Evolutionary conservation across 1,139 yeast genomes (phyloP).

Genomic region (Candida sp.): DNA sequence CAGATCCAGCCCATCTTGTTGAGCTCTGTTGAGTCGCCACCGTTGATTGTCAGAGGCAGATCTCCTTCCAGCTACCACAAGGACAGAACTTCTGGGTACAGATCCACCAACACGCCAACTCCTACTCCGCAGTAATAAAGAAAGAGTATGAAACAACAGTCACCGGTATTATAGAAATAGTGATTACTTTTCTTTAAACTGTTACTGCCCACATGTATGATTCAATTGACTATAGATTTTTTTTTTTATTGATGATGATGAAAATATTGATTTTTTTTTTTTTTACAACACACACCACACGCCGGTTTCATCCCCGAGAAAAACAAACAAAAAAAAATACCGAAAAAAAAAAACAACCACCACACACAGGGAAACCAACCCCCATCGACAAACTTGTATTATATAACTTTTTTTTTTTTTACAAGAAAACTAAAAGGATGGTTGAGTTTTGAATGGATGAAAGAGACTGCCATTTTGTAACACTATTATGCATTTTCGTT

Average conservation of each 20-base stretch:
- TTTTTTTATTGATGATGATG: conserved; percentile 2
- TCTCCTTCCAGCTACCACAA: conserved; percentile 67
- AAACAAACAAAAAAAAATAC: neutral
- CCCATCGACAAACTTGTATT: neutral
- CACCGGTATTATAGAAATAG: neutral
- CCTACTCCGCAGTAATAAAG: conserved; percentile 6
- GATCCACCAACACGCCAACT: conserved; percentile 18
- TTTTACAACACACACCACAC: neutral
- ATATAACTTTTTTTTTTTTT: neutral
- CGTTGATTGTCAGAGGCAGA: conserved; percentile 68
- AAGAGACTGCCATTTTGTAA: neutral
- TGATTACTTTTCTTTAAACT: neutral
- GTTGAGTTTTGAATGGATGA: neutral
- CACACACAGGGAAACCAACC: neutral
- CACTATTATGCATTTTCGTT: neutral
- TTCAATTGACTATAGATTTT: neutral
- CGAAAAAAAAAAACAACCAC: neutral
- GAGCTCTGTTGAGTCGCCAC: conserved; percentile 58
- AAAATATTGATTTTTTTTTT: neutral
- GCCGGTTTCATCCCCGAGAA: neutral
- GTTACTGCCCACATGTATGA: neutral
- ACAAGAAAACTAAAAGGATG: neutral
- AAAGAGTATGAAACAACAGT: neutral
- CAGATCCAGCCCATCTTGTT: conserved; percentile 45
- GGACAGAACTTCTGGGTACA: conserved; percentile 45